Conservation (phyloP, 306 rosid genomes). For the Vicia sativa region DNA sequence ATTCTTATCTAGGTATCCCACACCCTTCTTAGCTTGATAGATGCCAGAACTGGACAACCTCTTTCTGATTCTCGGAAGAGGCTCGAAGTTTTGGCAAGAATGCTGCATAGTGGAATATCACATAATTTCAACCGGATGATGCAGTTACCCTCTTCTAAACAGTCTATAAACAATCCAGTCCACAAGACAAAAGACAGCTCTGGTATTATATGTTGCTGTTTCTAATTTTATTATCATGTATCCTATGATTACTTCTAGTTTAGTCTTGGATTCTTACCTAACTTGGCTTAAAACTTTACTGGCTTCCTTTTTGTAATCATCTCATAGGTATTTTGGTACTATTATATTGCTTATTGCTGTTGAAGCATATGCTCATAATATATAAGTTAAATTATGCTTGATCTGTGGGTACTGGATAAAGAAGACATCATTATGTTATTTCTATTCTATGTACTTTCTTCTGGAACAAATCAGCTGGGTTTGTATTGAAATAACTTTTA, state of each 20-base stretch:
- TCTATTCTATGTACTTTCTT: conserved; percentile 26
- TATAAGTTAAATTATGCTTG: conserved; percentile 18
- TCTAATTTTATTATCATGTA: conserved; percentile 24
- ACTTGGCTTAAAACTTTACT: conserved; percentile 18
- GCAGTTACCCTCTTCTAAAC: conserved; percentile 55
- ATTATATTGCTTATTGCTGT: conserved; percentile 14
- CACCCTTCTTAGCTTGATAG: conserved; percentile 89
- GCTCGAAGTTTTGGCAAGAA: conserved; percentile 63
- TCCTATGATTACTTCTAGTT: conserved; percentile 22
- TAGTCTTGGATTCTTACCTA: conserved; percentile 30
- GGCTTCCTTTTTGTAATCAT: conserved; percentile 35
- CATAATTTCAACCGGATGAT: conserved; percentile 63
- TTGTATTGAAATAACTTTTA: conserved; percentile 24
- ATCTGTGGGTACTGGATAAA: conserved; percentile 25
- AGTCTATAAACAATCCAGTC: conserved; percentile 45
- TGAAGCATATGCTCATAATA: conserved; percentile 19
- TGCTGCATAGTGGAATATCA: conserved; percentile 90
- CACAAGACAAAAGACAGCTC: conserved; percentile 52
- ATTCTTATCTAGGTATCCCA: conserved; percentile 78
- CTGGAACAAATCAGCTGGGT: conserved; percentile 28
- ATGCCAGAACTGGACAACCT: conserved; percentile 78
- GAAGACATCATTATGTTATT: conserved; percentile 23
- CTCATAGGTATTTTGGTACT: conserved; percentile 16
- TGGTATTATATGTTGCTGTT: conserved; percentile 55
- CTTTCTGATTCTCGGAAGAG: conserved; percentile 66